Evolutionary conservation across 129 eudicot genomes (phyloP).

Genomic region (Chrysanthemum lavandulifolium): DNA sequence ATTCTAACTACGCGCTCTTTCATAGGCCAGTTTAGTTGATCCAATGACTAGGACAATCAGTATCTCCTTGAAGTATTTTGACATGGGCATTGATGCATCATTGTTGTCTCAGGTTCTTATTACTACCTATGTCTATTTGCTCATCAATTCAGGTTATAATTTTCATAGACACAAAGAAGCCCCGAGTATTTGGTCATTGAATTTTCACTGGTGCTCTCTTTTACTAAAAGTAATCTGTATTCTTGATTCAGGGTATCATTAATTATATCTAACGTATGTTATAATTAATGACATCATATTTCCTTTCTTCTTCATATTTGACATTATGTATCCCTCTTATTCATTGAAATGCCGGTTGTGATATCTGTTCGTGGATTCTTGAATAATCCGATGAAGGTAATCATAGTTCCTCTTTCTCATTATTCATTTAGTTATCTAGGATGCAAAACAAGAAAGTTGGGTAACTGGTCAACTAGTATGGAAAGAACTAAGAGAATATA

Average conservation of each 20-base stretch:
- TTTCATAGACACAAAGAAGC: too few species aligned
- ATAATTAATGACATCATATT: not conserved
- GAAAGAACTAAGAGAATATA: too few species aligned
- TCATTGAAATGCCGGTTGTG: slow-evolving; percentile 92
- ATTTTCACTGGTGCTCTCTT: not conserved
- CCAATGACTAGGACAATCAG: slow-evolving; percentile 92
- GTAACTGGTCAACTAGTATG: too few species aligned
- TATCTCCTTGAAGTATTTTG: slow-evolving; percentile 84
- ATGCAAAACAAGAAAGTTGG: too few species aligned
- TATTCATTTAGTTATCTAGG: not conserved
- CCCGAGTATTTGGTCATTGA: not conserved
- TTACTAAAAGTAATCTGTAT: not conserved
- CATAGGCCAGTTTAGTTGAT: slow-evolving; percentile 89
- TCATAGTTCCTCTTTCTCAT: slow-evolving; percentile 21
- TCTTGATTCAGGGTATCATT: not conserved
- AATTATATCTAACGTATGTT: slow-evolving; percentile 3
- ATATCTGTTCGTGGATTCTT: slow-evolving; percentile 96
- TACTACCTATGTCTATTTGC: not conserved
- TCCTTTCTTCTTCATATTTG: slow-evolving; percentile 6
- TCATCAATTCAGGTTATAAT: not conserved
- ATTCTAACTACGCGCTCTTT: slow-evolving; percentile 12
- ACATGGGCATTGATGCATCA: slow-evolving; percentile 84
- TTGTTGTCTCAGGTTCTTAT: slow-evolving; percentile 83
- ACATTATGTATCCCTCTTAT: slow-evolving; percentile 92
- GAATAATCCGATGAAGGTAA: slow-evolving; percentile 90